Conservation (phyloP, 176 grass and related monocot species). For the Oryza glumipatula region DNA sequence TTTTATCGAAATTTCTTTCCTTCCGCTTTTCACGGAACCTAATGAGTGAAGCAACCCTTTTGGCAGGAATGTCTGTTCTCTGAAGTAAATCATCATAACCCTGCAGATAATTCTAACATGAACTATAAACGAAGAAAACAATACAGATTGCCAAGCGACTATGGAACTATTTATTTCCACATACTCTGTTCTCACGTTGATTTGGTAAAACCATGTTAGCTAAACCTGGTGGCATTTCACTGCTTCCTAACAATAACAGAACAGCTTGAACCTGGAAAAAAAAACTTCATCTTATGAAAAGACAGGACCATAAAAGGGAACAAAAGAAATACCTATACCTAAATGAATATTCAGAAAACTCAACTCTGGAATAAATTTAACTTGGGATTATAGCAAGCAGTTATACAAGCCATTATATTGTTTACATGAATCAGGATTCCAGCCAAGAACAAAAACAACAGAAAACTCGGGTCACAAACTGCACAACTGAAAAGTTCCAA, state of each 20-base stretch:
- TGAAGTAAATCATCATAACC: conserved; percentile 83
- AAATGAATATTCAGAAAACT: not conserved
- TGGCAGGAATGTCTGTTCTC: conserved; percentile 85
- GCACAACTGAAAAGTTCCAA: not conserved
- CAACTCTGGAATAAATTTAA: not conserved
- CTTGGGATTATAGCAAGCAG: not conserved
- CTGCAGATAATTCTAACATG: conserved; percentile 51
- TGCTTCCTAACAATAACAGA: conserved; percentile 69
- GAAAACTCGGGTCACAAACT: conserved; percentile 13
- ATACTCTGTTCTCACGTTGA: conserved; percentile 64
- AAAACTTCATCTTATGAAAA: conserved; percentile 24
- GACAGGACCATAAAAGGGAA: not conserved
- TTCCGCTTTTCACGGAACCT: conserved; percentile 93
- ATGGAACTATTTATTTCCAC: conserved; percentile 12
- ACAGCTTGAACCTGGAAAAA: conserved; percentile 86
- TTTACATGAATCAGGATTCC: conserved; percentile 3
- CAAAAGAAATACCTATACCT: conserved; percentile 14
- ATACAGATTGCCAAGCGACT: not conserved
- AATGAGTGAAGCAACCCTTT: conserved; percentile 85
- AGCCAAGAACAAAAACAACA: not conserved
- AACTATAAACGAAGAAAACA: conserved; percentile 1
- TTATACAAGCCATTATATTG: not conserved
- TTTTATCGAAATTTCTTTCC: conserved; percentile 98
- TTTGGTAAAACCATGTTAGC: conserved; percentile 46
- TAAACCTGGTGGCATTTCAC: conserved; percentile 62